Evolutionary conservation across 768 basidiomycete species (phyloP).

Genomic region (Boletus eberwhitei): DNA sequence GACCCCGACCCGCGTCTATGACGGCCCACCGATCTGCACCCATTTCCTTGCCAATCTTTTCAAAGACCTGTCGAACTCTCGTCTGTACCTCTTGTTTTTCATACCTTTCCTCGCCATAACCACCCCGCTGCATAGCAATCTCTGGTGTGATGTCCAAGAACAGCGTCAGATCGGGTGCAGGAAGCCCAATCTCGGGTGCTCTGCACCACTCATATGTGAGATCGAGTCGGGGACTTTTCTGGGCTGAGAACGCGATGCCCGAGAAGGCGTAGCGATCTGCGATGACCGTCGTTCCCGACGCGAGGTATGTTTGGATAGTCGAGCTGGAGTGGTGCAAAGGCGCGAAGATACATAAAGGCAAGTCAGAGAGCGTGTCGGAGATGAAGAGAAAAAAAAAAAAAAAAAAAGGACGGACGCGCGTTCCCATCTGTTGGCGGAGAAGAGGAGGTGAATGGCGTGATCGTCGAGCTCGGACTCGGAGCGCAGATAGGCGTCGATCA

Average conservation of each 20-base stretch:
- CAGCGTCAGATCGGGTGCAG: conserved; percentile 81
- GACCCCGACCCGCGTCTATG: conserved; percentile 55
- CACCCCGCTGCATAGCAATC: conserved; percentile 63
- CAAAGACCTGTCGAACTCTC: conserved; percentile 59
- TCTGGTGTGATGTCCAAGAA: conserved; percentile 83
- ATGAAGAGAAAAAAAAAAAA: too few species aligned
- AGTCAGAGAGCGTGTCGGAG: not conserved
- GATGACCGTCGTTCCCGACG: conserved; percentile 66
- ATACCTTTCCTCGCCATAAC: conserved; percentile 85
- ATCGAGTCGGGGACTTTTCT: conserved; percentile 39
- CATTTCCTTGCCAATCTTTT: conserved; percentile 53
- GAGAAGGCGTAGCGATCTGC: conserved; percentile 97
- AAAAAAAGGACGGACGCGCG: conserved; percentile 68
- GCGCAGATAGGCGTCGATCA: conserved; percentile 90
- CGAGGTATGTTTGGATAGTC: conserved; percentile 57
- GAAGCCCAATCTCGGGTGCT: conserved; percentile 82
- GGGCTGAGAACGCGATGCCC: conserved; percentile 83
- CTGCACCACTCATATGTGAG: conserved; percentile 83
- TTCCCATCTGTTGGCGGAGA: conserved; percentile 98
- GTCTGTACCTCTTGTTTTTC: conserved; percentile 77
- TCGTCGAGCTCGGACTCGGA: conserved; percentile 87
- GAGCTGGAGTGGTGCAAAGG: too few species aligned
- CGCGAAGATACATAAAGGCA: too few species aligned
- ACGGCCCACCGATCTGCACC: conserved; percentile 46
- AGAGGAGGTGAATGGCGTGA: conserved; percentile 87